Evolutionary conservation across 2,329 filamentous ascomycete genomes (phyloP).

Genomic region (Dactylellina drechsleri): DNA sequence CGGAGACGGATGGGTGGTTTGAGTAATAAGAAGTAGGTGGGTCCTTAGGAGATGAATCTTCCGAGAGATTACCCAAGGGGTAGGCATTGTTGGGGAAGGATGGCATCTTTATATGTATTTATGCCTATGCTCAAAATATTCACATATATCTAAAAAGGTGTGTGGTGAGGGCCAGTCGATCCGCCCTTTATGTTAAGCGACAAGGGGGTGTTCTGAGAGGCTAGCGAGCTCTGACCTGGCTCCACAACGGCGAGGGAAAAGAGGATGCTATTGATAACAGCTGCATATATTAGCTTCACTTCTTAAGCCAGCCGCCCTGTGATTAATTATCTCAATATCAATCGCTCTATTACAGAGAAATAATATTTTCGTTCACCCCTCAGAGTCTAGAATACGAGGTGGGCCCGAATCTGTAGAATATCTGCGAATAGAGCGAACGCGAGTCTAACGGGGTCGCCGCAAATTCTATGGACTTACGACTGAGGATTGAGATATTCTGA

Average conservation of each 20-base stretch:
- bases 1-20: neutral
- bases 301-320: neutral
- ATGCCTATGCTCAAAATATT: neutral
- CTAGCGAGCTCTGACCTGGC: neutral
- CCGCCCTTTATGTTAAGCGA: neutral
- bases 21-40: no score
- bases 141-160: neutral
- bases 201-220: slow-evolving; percentile 3
- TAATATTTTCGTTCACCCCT: neutral
- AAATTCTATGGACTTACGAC: neutral
- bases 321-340: no score
- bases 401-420: neutral
- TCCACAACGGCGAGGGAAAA: neutral
- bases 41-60: no score
- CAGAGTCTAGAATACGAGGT: neutral
- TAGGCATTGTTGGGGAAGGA: neutral
- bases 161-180: slow-evolving; percentile 4
- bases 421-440: neutral
- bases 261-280: neutral
- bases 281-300: neutral
- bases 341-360: no score
- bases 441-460: neutral
- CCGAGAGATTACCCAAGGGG: no score
- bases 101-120: slow-evolving; percentile 20
- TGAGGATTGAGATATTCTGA: neutral